Conservation (phyloP, 1,284 basidiomycete genomes). For the Phellinidium pouzarii region DNA sequence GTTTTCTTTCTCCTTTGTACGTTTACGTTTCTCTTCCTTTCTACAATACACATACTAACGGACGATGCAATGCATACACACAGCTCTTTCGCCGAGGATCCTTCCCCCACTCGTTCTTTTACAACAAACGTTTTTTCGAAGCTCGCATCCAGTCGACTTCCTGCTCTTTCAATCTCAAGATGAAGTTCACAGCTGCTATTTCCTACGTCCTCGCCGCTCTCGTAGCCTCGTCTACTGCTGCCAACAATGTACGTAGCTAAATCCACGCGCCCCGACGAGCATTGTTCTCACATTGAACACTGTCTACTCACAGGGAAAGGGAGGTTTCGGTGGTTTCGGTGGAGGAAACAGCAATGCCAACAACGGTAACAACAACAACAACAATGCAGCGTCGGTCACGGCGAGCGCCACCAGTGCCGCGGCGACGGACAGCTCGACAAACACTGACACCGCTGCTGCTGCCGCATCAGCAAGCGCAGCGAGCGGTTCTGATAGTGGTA, state of each 20-base stretch:
- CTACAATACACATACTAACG: neutral
- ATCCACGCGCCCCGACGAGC: neutral
- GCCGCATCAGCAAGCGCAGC: conserved; percentile 16
- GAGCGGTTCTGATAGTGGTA: conserved; percentile 19
- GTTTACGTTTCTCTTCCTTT: conserved; percentile 17
- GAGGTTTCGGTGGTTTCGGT: conserved; percentile 22
- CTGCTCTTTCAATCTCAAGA: conserved; percentile 27
- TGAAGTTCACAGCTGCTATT: conserved; percentile 45
- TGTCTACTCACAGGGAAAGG: conserved; percentile 17
- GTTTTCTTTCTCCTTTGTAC: conserved; percentile 24
- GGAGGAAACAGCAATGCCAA: conserved; percentile 15
- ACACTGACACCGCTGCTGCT: conserved; percentile 18
- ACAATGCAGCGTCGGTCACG: conserved; percentile 13
- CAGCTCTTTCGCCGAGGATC: conserved; percentile 25
- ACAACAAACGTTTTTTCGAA: conserved; percentile 28
- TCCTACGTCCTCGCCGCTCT: conserved; percentile 39
- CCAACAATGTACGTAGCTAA: conserved; percentile 5
- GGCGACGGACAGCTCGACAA: conserved; percentile 15
- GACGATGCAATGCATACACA: neutral
- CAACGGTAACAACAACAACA: conserved; percentile 9
- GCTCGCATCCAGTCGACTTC: conserved; percentile 28
- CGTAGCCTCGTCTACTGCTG: conserved; percentile 26
- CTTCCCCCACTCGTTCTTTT: conserved; percentile 33
- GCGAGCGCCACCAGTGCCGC: conserved; percentile 20
- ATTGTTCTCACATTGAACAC: neutral